A percentile compares a stretch with the other conserved stretches of the same genome.
Evolutionary conservation across 2,329 filamentous ascomycete genomes (phyloP).

Genomic region (Shiraia bambusicola): DNA sequence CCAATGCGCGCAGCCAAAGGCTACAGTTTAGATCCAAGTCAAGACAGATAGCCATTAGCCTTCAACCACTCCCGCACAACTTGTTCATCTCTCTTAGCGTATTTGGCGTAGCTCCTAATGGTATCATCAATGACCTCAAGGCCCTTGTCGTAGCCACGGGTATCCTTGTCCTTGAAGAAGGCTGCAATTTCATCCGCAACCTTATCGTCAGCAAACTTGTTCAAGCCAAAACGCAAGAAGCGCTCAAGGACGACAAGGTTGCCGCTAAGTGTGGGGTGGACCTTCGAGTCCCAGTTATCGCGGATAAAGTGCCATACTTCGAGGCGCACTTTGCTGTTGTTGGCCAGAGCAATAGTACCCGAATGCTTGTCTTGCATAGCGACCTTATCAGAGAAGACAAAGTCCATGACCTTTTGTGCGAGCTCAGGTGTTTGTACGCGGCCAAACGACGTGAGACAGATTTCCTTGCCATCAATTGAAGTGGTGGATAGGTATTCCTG

Average conservation of each 20-base stretch:
- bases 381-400: constrained; percentile 82
- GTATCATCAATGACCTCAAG: constrained; percentile 83
- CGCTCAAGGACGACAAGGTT: constrained; percentile 90
- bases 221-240: constrained; percentile 76
- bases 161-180: constrained; percentile 89
- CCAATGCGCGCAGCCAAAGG: no score
- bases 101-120: constrained; percentile 78
- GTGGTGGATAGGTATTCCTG: constrained; percentile 81
- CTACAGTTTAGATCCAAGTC: constrained; percentile 22
- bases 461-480: constrained; percentile 88
- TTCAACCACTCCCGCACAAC: constrained; percentile 78
- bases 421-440: constrained; percentile 69
- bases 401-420: constrained; percentile 66
- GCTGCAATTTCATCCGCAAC: constrained; percentile 72
- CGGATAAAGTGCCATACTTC: constrained; percentile 85
- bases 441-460: constrained; percentile 75
- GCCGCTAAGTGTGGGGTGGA: constrained; percentile 69
- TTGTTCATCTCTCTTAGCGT: constrained; percentile 73
- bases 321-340: constrained; percentile 71
- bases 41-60: constrained; percentile 56
- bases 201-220: constrained; percentile 72
- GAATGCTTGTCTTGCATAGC: constrained; percentile 85
- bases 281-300: constrained; percentile 70
- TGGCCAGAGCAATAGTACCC: constrained; percentile 70
- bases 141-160: constrained; percentile 80